These are phyloP conservation scores for Pestalotiopsis sp. DNA, from an alignment of 2,329 filamentous ascomycete genomes.

Conservation along the genomic window DNA sequence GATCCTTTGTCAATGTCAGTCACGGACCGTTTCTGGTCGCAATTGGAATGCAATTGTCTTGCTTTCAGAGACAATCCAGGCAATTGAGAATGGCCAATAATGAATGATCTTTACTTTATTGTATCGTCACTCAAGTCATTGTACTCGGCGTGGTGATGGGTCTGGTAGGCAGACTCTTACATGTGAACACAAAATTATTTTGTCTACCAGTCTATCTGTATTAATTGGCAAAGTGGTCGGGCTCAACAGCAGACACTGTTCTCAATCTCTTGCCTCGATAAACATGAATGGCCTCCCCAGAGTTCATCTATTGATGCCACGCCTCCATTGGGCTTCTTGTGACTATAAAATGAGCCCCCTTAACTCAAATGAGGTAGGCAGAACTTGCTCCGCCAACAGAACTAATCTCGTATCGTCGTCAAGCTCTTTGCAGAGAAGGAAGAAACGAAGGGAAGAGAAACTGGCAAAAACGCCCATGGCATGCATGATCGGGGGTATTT, in stretches of 20 bases:
- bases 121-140: neutral
- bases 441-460: neutral
- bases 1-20: neutral
- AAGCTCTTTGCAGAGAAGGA: neutral
- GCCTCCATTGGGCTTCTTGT: neutral
- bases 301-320: neutral
- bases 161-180: neutral
- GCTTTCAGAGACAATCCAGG: neutral
- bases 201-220: conserved; percentile 5
- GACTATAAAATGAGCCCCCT: neutral
- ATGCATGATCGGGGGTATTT: conserved; percentile 4
- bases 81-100: neutral
- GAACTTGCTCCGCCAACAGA: neutral
- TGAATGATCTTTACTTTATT: neutral
- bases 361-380: neutral
- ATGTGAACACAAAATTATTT: neutral
- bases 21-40: neutral
- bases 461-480: neutral
- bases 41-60: neutral
- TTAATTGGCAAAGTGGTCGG: neutral
- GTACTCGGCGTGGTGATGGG: neutral
- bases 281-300: neutral
- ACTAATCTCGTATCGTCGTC: conserved; percentile 3
- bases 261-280: neutral
- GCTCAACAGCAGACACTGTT: neutral